phyloP scores from a whole-genome alignment of 2,329 filamentous ascomycete species.

The Epichloe festucae region DNA sequence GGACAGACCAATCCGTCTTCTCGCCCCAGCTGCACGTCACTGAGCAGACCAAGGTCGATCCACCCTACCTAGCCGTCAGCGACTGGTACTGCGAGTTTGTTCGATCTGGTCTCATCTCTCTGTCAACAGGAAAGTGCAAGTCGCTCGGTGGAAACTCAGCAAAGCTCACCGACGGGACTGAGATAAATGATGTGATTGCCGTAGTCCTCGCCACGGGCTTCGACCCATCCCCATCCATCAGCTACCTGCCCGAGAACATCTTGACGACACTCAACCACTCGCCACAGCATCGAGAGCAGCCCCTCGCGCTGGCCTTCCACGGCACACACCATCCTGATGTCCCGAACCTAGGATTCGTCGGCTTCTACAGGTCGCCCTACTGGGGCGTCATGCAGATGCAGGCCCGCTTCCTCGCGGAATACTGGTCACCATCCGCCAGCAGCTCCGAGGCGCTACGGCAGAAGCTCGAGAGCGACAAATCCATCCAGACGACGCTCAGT shows the following conservation, averaged over 20 bases:
- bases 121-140: conserved; percentile 33
- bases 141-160: conserved; percentile 23
- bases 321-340: conserved; percentile 48
- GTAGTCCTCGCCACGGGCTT: conserved; percentile 69
- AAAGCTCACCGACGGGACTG: conserved; percentile 16
- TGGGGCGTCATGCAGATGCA: conserved; percentile 88
- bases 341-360: conserved; percentile 61
- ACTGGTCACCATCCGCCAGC: conserved; percentile 37
- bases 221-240: conserved; percentile 47
- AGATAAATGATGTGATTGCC: conserved; percentile 45
- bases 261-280: conserved; percentile 46
- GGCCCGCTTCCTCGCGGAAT: conserved; percentile 49
- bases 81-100: conserved; percentile 65
- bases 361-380: conserved; percentile 73
- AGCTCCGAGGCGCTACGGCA: conserved; percentile 17
- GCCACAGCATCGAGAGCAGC: conserved; percentile 38
- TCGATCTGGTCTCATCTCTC: conserved; percentile 45
- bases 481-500: conserved; percentile 31
- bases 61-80: conserved; percentile 55
- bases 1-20: conserved; percentile 41
- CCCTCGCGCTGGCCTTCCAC: conserved; percentile 55
- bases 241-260: conserved; percentile 47
- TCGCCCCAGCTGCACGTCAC: conserved; percentile 28
- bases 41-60: conserved; percentile 30
- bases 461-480: conserved; percentile 31